phyloP scores from a whole-genome alignment of 2,329 filamentous ascomycete species.

The Calonectria hawksworthii region DNA sequence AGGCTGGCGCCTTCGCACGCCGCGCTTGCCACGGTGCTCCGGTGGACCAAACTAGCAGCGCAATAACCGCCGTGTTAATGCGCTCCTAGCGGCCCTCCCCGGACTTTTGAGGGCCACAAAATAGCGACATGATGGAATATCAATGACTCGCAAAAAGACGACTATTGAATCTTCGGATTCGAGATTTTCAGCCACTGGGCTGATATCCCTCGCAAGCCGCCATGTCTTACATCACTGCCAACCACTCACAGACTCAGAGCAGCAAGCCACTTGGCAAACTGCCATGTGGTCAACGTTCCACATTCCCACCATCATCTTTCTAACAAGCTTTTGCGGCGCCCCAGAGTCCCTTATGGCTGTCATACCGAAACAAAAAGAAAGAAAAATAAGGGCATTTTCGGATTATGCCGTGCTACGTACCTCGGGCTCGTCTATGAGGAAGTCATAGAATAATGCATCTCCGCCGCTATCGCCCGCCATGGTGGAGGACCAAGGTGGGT shows the following conservation, averaged over 20 bases:
- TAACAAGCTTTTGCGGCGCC: conserved; percentile 19
- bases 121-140: conserved; percentile 9
- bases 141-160: conserved; percentile 2
- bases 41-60: background rate
- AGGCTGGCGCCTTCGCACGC: background rate
- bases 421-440: conserved; percentile 47
- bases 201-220: conserved; percentile 38
- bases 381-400: conserved; percentile 6
- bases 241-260: conserved; percentile 7
- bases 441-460: conserved; percentile 48
- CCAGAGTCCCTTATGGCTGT: background rate
- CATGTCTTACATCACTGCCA: conserved; percentile 37
- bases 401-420: conserved; percentile 35
- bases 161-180: conserved; percentile 25
- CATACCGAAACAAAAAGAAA: conserved; percentile 24
- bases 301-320: conserved; percentile 8
- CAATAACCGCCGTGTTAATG: background rate
- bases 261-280: conserved; percentile 23
- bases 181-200: conserved; percentile 44
- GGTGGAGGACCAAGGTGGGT: conserved; percentile 21
- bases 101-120: background rate
- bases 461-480: conserved; percentile 42
- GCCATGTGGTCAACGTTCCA: conserved; percentile 26
- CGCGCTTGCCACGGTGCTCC: background rate
- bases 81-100: conserved; percentile 8